Evolutionary conservation across 345 rosid species (phyloP), one percentile per base, ranked within the genome.

Genomic region (Anastatica hierochuntica): DNA sequence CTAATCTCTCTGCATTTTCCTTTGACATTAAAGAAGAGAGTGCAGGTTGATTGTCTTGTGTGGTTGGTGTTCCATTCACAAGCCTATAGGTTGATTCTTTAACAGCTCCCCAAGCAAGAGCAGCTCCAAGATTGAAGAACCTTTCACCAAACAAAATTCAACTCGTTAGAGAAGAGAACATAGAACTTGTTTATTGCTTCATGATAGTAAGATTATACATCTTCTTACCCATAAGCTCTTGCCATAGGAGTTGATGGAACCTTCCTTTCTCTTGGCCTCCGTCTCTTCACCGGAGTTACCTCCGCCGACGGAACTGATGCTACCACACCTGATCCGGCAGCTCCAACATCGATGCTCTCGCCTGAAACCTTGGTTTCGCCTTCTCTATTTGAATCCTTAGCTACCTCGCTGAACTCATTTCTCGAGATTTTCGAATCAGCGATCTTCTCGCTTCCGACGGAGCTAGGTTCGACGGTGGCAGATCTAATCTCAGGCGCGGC

Each of bases 101-200:
- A 69, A 85, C 50, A 19, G 89, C 80, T 65, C 97, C 98, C 95
- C 95, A 92, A 12, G 95, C 98, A 56, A 92, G 84, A 56, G 90
- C 97, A 55, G 94, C 98, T 74, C 97, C 98, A 63, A 92, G 80
- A 70, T 90, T 83, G 69, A 94, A 95, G 79, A 92, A 92, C 90
- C 98, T 92, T 24, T 80, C 60, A 72, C 40, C 67, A 41, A 53
- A 71, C 68, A 71, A 67, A 14, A 45, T 51, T 10, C 29, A 17
- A 17, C 17, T 10, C n/a, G n/a, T 18, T 7, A 23, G 39, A 34
- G 7, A 19, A n/a, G n/a, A n/a, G n/a, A n/a, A n/a, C n/a, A n/a
- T n/a, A n/a, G n/a, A n/a, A n/a, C n/a, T n/a, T n/a, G n/a, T n/a
- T n/a, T n/a, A n/a, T n/a, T n/a, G n/a, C n/a, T n/a, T n/a, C n/a